Conservation (phyloP, 2,329 filamentous ascomycete species). For the Emmonsia crescens region DNA sequence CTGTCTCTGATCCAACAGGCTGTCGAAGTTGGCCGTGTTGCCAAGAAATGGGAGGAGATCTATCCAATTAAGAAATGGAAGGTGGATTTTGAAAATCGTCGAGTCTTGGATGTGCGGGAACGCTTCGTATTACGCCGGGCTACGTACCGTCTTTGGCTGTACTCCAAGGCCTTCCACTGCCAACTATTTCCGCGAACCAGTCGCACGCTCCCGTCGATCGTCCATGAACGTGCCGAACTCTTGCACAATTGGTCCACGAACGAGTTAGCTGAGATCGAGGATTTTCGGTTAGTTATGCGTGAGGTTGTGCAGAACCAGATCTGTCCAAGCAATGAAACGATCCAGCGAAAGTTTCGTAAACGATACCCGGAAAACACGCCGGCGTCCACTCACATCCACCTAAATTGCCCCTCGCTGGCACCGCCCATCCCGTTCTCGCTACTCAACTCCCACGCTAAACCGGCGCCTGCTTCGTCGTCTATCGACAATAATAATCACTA, state of each 20-base stretch:
- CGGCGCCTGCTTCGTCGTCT: slow-evolving; percentile 1
- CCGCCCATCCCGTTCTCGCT: slow-evolving; percentile 19
- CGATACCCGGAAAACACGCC: slow-evolving; percentile 39
- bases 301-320: slow-evolving; percentile 48
- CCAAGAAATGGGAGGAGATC: slow-evolving; percentile 49
- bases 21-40: slow-evolving; percentile 43
- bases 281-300: slow-evolving; percentile 45
- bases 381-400: slow-evolving; percentile 43
- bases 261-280: slow-evolving; percentile 50
- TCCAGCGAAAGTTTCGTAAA: slow-evolving; percentile 48
- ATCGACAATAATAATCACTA: not conserved
- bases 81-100: slow-evolving; percentile 43
- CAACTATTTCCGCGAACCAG: slow-evolving; percentile 40
- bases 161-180: slow-evolving; percentile 48
- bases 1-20: slow-evolving; percentile 46
- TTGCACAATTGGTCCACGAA: slow-evolving; percentile 48
- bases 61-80: slow-evolving; percentile 56
- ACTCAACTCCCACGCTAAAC: not conserved
- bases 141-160: slow-evolving; percentile 52
- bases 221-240: slow-evolving; percentile 44
- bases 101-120: slow-evolving; percentile 41
- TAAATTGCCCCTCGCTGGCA: slow-evolving; percentile 36
- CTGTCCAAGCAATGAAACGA: slow-evolving; percentile 51
- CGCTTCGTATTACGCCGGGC: slow-evolving; percentile 44
- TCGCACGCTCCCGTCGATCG: slow-evolving; percentile 36